A percentile compares a stretch with the other conserved stretches of the same genome.
phyloP scores from a whole-genome alignment of 176 grass and related monocot genomes.

The Saccharum spontaneum region DNA sequence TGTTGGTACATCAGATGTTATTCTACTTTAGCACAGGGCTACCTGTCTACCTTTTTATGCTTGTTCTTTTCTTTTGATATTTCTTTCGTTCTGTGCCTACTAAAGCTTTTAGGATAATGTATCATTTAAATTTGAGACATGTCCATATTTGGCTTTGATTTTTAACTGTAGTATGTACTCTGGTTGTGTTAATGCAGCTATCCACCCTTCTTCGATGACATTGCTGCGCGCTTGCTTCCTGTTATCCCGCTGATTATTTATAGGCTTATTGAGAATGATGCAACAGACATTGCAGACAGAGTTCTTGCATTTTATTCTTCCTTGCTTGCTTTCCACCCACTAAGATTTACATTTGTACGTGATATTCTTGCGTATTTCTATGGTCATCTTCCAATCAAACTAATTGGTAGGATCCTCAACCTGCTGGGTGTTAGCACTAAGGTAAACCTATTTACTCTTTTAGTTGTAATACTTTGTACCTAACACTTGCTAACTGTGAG shows the following conservation, averaged over 20 bases:
- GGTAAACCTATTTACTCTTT: conserved; percentile 50
- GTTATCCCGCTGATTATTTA: conserved; percentile 95
- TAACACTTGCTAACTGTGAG: conserved; percentile 21
- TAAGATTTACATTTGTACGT: conserved; percentile 94
- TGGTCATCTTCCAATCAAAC: conserved; percentile 79
- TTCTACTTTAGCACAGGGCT: neutral
- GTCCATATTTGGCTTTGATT: conserved; percentile 27
- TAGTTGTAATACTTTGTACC: neutral
- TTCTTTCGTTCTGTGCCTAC: conserved; percentile 13
- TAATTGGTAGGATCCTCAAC: conserved; percentile 85
- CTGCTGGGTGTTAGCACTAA: conserved; percentile 79
- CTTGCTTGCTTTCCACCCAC: conserved; percentile 85
- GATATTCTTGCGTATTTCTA: conserved; percentile 99
- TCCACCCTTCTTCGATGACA: conserved; percentile 96
- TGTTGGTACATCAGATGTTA: neutral
- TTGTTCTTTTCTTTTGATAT: conserved; percentile 28
- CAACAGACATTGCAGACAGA: conserved; percentile 80
- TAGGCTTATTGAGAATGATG: conserved; percentile 94
- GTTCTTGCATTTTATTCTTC: conserved; percentile 82
- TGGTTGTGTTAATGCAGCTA: conserved; percentile 63
- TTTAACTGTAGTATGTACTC: conserved; percentile 31
- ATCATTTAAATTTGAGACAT: conserved; percentile 23
- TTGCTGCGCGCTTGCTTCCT: conserved; percentile 83
- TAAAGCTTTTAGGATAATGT: conserved; percentile 22
- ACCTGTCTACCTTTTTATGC: conserved; percentile 10